phyloP scores from a whole-genome alignment of 2,329 filamentous ascomycete species.

The Aspergillus phoenicis region DNA sequence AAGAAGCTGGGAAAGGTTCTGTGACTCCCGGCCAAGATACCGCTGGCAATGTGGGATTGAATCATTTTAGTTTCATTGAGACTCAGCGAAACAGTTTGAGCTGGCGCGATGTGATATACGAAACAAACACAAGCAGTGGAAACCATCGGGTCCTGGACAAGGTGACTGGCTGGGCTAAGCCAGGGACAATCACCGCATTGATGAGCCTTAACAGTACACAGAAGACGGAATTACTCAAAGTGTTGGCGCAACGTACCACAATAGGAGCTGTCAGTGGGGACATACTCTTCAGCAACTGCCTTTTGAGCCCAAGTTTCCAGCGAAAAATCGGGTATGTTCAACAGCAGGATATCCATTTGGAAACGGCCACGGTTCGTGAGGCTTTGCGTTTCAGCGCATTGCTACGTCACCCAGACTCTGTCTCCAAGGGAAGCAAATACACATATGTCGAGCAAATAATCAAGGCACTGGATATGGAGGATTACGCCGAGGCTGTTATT shows the following conservation, averaged over 20 bases:
- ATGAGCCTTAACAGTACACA: conserved; percentile 91
- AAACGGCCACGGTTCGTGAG: conserved; percentile 83
- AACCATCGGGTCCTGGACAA: conserved; percentile 74
- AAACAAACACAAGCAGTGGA: conserved; percentile 75
- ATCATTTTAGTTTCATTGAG: conserved; percentile 38
- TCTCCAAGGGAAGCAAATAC: conserved; percentile 72
- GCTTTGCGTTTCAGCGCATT: conserved; percentile 82
- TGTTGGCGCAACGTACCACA: conserved; percentile 77
- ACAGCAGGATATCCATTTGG: conserved; percentile 84
- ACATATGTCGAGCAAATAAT: conserved; percentile 88
- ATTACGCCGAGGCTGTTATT: conserved; percentile 84
- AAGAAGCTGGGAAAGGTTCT: background rate
- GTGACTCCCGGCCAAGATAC: background rate
- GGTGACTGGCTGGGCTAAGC: conserved; percentile 90
- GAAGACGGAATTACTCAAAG: conserved; percentile 86
- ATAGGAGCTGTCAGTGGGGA: conserved; percentile 86
- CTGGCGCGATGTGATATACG: conserved; percentile 78
- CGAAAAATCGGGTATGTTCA: conserved; percentile 60
- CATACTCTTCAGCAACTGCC: conserved; percentile 74
- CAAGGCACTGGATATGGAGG: conserved; percentile 81
- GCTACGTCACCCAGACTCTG: conserved; percentile 76
- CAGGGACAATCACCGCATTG: conserved; percentile 81
- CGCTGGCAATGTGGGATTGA: background rate
- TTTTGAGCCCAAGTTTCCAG: conserved; percentile 58
- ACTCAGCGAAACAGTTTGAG: conserved; percentile 75